phyloP scores from a whole-genome alignment of 1,284 basidiomycete species.

The Schizophyllum amplum region DNA sequence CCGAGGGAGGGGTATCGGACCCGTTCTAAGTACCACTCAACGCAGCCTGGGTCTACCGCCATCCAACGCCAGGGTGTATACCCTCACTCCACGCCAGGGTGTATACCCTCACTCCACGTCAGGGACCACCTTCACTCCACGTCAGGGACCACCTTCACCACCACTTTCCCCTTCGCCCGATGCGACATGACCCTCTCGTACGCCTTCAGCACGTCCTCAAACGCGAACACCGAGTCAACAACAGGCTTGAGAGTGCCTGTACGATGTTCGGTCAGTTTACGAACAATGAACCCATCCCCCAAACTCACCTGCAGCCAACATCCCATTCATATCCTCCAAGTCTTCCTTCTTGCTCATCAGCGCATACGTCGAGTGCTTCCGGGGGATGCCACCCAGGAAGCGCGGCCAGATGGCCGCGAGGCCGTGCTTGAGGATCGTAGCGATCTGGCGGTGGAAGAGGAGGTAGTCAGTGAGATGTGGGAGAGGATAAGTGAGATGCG shows the following conservation, averaged over 20 bases:
- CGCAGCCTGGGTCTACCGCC: too few relatives aligned
- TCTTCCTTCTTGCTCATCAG: slow-evolving; percentile 25
- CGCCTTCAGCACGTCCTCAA: slow-evolving; percentile 49
- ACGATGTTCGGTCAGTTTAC: too few relatives aligned
- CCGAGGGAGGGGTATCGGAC: too few relatives aligned
- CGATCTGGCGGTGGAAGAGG: not conserved
- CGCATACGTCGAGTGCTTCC: slow-evolving; percentile 19
- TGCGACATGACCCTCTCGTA: slow-evolving; percentile 51
- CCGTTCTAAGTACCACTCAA: too few relatives aligned
- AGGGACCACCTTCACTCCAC: too few relatives aligned
- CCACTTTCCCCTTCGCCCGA: slow-evolving; percentile 57
- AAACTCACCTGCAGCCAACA: slow-evolving; percentile 35
- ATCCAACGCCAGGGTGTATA: too few relatives aligned
- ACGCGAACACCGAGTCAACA: slow-evolving; percentile 53
- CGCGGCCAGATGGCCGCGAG: not conserved
- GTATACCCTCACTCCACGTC: too few relatives aligned
- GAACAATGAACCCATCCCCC: not conserved
- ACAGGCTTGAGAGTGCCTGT: slow-evolving; percentile 45
- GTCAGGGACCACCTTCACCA: slow-evolving; percentile 36
- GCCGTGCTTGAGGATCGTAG: not conserved
- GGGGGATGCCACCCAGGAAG: not conserved
- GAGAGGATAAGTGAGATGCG: too few relatives aligned
- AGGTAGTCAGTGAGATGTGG: not conserved
- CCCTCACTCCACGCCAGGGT: too few relatives aligned
- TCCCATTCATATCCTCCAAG: slow-evolving; percentile 27